Evolutionary conservation across 73 alveolate genomes (phyloP), one percentile per base, ranked within the genome.

Genomic region (Stentor roeselii): DNA sequence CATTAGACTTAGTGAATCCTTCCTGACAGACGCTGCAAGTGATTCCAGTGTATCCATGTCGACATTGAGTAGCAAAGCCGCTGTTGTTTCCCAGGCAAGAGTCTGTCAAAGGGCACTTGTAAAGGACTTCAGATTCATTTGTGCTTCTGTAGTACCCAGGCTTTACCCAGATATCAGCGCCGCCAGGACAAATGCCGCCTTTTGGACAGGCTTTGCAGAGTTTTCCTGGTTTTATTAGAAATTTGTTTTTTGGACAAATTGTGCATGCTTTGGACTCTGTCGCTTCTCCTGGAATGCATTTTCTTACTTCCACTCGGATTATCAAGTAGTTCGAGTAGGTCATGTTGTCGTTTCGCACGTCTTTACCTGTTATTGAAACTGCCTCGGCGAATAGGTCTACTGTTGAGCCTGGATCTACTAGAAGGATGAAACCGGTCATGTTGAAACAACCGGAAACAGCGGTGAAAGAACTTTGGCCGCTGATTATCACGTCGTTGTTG

Each of bases 1-100:
- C 31, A 34, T n/a, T 37, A 1, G 82, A 30, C 59, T 82, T 84
- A 3, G 83, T 34, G 38, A 36, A 84, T 3, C 77, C 83, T 1
- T 11, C 36, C 34, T 37, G 2, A 40, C 93, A 87, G 38, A 32
- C 41, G 40, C 60, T 84, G 40, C 93, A 87, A 3, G 75, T 42
- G 6, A 40, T 59, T 35, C 93, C 93, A n/a, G 30, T 31, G 60
- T 87, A 87, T n/a, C 93, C 93, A 32, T 3, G 0, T 3, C 74
- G 42, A 41, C 93, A 87, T 31, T 0, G 15, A 3, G 87, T 86
- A 36, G 84, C 75, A 82, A n/a, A 78, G 14, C 31, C 36, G 15
- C 32, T 34, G 41, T 41, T 67, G 2, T n/a, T 21, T 58, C 74
- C 83, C 39, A n/a, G 39, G 39, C 89, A 83, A 11, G 87, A 6